Base-by-base conservation (phyloP, 768 basidiomycete genomes). In the Macrolepiota dolichaula region DNA sequence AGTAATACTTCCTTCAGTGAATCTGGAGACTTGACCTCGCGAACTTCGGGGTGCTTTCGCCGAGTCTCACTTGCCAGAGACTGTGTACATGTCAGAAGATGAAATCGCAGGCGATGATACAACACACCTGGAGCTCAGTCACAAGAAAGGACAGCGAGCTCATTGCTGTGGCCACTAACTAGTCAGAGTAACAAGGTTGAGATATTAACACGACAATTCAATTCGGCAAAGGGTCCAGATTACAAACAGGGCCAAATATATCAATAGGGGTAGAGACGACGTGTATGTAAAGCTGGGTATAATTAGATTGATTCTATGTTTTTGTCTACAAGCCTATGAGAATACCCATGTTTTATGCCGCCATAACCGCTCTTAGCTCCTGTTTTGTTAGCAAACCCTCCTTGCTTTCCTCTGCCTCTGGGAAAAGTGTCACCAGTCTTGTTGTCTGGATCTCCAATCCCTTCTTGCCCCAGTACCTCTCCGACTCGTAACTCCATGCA, bases 31-130 rank as follows among this genome's bases (percentile, higher is more conserved):
- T 47, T 44, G n/a, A n/a, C n/a, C n/a, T n/a, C n/a, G n/a, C n/a
- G n/a, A n/a, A n/a, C n/a, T n/a, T n/a, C n/a, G n/a, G 94, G 92
- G 72, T 96, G 88, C 67, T 91, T 92, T 62, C 95, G 79, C 67
- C 88, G 83, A 24, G 92, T 93, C 77, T 96, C 96, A 67, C 89
- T 92, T 9, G 93, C 86, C 65, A 98, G 74, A 40, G 94, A 90
- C 90, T 94, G 57, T 19, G 22, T 29, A 44, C 17, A 49, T 27
- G 51, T 63, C 36, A 64, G 40, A 24, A 51, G 11, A 2, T 22
- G 27, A 25, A 47, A n/a, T 7, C 13, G 32, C n/a, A 5, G 3
- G 19, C 12, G 7, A 36, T 9, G 11, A 46, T 7, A 24, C 9
- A 17, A 25, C 57, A 50, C 50, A 72, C 73, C 68, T 91, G 89